phyloP scores from a whole-genome alignment of 2,329 filamentous ascomycete species.

The Capronia coronata region DNA sequence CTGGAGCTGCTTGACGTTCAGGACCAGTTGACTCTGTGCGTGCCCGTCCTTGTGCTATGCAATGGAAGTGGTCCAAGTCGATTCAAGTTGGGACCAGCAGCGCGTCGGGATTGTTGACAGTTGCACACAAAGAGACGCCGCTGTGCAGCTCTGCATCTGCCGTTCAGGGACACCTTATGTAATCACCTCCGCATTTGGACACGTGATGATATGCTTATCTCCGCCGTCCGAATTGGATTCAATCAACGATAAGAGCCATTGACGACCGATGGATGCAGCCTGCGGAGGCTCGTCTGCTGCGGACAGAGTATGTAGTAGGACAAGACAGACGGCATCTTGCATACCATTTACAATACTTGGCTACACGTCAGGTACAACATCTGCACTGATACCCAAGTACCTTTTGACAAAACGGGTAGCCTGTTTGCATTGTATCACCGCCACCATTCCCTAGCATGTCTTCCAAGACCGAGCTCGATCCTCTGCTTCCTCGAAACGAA shows the following conservation, averaged over 20 bases:
- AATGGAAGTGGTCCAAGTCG: too few relatives aligned
- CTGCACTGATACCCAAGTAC: too few relatives aligned
- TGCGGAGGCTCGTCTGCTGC: not conserved
- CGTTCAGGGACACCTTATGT: not conserved
- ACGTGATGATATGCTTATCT: too few relatives aligned
- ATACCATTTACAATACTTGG: too few relatives aligned
- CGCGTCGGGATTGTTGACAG: not conserved
- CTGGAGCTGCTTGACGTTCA: slow-evolving; percentile 7
- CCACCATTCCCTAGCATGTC: slow-evolving; percentile 5
- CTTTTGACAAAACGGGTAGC: too few relatives aligned
- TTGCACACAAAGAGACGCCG: too few relatives aligned
- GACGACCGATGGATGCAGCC: not conserved
- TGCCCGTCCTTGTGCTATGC: not conserved
- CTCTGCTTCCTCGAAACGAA: slow-evolving; percentile 26
- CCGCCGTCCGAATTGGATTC: too few relatives aligned
- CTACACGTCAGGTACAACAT: too few relatives aligned
- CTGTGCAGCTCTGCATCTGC: not conserved
- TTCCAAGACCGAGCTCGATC: slow-evolving; percentile 24
- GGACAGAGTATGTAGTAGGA: too few relatives aligned
- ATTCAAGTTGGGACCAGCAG: not conserved
- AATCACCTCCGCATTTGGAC: not conserved
- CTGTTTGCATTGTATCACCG: too few relatives aligned
- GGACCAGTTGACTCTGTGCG: not conserved
- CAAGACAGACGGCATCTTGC: too few relatives aligned
- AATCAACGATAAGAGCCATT: not conserved